Conservation (phyloP, 1,139 yeast genomes). For the Taphrina communis region DNA sequence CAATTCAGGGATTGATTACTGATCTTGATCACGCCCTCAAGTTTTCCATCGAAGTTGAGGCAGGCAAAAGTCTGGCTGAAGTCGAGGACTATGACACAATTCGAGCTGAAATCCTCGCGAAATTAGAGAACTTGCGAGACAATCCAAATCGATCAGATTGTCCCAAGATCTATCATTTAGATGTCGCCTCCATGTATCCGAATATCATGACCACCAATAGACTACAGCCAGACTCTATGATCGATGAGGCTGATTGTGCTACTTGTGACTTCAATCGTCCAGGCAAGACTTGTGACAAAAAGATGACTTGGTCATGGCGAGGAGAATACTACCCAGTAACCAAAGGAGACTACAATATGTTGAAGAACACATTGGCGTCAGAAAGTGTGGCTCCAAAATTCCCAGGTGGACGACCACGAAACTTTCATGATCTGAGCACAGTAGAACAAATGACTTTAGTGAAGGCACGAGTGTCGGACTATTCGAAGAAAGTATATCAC, state of each 20-base stretch:
- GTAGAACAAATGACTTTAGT: conserved; percentile 77
- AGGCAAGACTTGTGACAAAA: conserved; percentile 88
- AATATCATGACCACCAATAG: conserved; percentile 98
- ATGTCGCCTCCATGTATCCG: conserved; percentile 99
- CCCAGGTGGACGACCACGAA: conserved; percentile 61
- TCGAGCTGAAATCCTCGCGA: conserved; percentile 61
- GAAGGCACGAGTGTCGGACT: conserved; percentile 81
- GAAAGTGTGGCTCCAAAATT: conserved; percentile 67
- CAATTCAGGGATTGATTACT: conserved; percentile 69
- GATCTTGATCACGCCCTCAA: conserved; percentile 78
- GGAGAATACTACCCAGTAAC: conserved; percentile 94
- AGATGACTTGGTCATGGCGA: conserved; percentile 97
- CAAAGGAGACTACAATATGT: conserved; percentile 88
- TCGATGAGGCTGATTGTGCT: conserved; percentile 93
- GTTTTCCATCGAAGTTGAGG: conserved; percentile 86
- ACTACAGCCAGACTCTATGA: conserved; percentile 97
- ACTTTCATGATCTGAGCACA: conserved; percentile 76
- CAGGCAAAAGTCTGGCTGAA: conserved; percentile 70
- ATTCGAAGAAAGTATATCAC: conserved; percentile 83
- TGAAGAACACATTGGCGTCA: conserved; percentile 77
- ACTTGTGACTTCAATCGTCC: conserved; percentile 97
- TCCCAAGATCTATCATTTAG: conserved; percentile 95
- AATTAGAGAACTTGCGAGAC: conserved; percentile 64
- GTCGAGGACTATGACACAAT: conserved; percentile 77
- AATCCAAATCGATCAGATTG: conserved; percentile 71